phyloP scores from a whole-genome alignment of 768 basidiomycete species.

The Leccinum disarticulatum region DNA sequence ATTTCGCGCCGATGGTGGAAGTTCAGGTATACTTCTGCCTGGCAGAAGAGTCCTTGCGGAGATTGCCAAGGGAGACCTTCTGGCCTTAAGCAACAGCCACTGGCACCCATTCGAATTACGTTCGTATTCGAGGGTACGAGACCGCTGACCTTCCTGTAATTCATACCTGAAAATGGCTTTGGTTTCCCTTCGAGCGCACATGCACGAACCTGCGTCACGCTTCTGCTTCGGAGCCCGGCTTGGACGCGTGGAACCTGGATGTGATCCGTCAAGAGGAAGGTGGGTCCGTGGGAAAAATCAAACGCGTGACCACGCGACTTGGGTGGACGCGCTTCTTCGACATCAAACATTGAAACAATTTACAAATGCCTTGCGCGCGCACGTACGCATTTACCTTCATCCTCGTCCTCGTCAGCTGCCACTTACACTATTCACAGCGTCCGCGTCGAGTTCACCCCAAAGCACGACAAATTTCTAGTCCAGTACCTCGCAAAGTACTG shows the following conservation, averaged over 20 bases:
- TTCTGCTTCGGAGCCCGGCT: no score
- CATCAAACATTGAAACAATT: background rate
- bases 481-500: conserved; percentile 52
- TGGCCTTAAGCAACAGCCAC: no score
- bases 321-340: background rate
- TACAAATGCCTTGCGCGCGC: conserved; percentile 1
- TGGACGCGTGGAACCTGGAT: background rate
- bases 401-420: background rate
- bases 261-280: no score
- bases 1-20: background rate
- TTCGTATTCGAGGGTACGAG: no score
- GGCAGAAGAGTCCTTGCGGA: no score
- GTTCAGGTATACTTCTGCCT: background rate
- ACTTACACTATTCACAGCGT: conserved; percentile 9
- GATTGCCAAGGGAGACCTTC: no score
- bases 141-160: no score
- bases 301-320: background rate
- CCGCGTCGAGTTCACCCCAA: conserved; percentile 33
- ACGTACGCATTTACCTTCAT: conserved; percentile 1
- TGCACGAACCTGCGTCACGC: no score
- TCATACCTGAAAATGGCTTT: no score
- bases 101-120: no score
- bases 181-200: no score
- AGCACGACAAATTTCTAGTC: conserved; percentile 44
- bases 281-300: background rate